These are phyloP conservation scores for Diaporthe vexans DNA, from an alignment of 2,329 filamentous ascomycete species.

Conservation along the genomic window DNA sequence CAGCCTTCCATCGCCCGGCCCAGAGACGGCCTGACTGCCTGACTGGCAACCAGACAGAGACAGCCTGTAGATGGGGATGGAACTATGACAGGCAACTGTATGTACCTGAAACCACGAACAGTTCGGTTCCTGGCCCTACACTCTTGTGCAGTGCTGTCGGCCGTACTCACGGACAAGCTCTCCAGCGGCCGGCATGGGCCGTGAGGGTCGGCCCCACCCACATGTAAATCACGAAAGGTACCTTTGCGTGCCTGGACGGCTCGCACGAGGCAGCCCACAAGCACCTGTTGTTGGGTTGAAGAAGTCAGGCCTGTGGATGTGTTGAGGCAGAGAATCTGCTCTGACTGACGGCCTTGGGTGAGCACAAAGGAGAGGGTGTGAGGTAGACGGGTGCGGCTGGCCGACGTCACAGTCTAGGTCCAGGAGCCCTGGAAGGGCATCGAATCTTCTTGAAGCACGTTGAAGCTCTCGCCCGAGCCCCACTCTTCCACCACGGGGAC, in stretches of 20 bases:
- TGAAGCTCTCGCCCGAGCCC: conserved; percentile 31
- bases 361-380: not conserved
- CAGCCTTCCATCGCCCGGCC: not conserved
- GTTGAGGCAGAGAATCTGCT: too few relatives aligned
- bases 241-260: not conserved
- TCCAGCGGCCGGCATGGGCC: not conserved
- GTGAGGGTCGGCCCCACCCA: not conserved
- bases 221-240: not conserved
- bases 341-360: not conserved
- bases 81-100: not conserved
- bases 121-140: not conserved
- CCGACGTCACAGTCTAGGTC: conserved; percentile 13
- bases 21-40: conserved; percentile 5
- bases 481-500: conserved; percentile 34
- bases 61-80: not conserved
- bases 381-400: conserved; percentile 12
- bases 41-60: not conserved
- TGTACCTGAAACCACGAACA: too few relatives aligned
- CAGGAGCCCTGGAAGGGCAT: conserved; percentile 27
- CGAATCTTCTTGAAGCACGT: conserved; percentile 42
- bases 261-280: not conserved
- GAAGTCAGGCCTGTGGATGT: not conserved
- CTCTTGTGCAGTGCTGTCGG: not conserved
- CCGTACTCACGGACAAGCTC: not conserved
- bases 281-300: not conserved